These are phyloP conservation scores for Solanum infundibuliforme DNA, from an alignment of 257 asterid genomes.

Conservation along the genomic window DNA sequence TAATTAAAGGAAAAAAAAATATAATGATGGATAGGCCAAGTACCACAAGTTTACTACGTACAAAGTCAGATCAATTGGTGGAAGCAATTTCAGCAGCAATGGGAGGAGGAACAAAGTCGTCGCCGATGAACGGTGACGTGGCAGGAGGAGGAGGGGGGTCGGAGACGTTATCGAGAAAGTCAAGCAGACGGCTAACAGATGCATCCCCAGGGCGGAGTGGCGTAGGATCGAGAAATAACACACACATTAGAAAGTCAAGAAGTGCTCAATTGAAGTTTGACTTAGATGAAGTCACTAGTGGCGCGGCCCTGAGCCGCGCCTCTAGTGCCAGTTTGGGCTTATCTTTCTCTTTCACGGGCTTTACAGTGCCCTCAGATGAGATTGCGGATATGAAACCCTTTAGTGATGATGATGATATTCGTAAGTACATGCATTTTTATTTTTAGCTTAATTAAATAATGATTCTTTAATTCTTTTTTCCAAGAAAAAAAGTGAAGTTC, in stretches of 20 bases:
- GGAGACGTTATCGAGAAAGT: constrained; percentile 49
- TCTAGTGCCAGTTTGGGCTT: constrained; percentile 94
- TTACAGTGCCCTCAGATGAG: constrained; percentile 68
- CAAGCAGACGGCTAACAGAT: constrained; percentile 43
- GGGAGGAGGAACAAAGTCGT: constrained; percentile 47
- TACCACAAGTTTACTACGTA: constrained; percentile 43
- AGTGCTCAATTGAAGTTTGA: constrained; percentile 89
- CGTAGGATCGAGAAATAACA: constrained; percentile 12
- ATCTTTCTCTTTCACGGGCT: constrained; percentile 86
- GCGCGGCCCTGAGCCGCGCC: constrained; percentile 93
- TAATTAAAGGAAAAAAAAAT: background rate
- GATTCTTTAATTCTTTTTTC: background rate
- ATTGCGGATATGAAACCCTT: constrained; percentile 47
- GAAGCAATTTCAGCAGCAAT: constrained; percentile 67
- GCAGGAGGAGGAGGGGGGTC: background rate
- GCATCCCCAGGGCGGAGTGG: constrained; percentile 59
- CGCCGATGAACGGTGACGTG: constrained; percentile 3
- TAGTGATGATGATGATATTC: constrained; percentile 68
- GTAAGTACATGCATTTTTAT: constrained; percentile 25
- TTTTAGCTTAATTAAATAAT: background rate
- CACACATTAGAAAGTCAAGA: constrained; percentile 77
- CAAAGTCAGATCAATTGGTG: constrained; percentile 80
- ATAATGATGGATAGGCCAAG: constrained; percentile 30
- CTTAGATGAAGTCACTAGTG: constrained; percentile 70
- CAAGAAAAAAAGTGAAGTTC: background rate